Evolutionary conservation across 83 land plant genomes (phyloP), one percentile per base, ranked within the genome.

Genomic region (Larix sibirica): DNA sequence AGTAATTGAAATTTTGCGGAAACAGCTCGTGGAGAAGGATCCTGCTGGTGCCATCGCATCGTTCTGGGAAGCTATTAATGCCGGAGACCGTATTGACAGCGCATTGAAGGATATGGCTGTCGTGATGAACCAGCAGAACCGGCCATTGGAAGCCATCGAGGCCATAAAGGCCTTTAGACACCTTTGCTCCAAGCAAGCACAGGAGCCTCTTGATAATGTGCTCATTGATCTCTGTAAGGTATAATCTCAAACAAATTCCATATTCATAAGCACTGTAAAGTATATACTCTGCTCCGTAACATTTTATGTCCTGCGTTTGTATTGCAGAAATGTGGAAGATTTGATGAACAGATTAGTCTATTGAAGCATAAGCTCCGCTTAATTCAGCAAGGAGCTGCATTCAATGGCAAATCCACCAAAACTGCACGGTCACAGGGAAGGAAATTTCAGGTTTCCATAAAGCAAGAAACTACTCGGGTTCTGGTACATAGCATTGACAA

Each of bases 391-490:
- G 95, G 98, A 16, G 88, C 89, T 75, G 94, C 90, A 23, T 96
- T 96, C 90, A 93, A 96, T 81, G 97, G 99, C 0, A 95, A 89
- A 85, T 80, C 85, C 33, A 92, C 95, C 50, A 96, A 95, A 77
- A 96, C 94, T 0, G 96, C 97, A 1, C 92, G 99, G 4, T 96
- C 97, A 1, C 97, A 95, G 76, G 99, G 99, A 31, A 96, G 81
- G 80, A 97, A 97, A 84, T 93, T 97, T 66, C 98, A 97, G 77
- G 94, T 95, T 47, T 90, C 99, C 28, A 81, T 97, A 84, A 95
- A 85, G 86, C 96, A 97, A 77, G 99, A 97, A 81, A 95, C 91
- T 8, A 85, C 94, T 13, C 88, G 99, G 17, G 82, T 95, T 36
- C 85, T 97, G 94, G 99, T 96, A 92, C 54, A 50, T 56, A 47